These are phyloP conservation scores for Wickerhamiella australiensis DNA, from an alignment of 805 yeast species.

Conservation along the genomic window DNA sequence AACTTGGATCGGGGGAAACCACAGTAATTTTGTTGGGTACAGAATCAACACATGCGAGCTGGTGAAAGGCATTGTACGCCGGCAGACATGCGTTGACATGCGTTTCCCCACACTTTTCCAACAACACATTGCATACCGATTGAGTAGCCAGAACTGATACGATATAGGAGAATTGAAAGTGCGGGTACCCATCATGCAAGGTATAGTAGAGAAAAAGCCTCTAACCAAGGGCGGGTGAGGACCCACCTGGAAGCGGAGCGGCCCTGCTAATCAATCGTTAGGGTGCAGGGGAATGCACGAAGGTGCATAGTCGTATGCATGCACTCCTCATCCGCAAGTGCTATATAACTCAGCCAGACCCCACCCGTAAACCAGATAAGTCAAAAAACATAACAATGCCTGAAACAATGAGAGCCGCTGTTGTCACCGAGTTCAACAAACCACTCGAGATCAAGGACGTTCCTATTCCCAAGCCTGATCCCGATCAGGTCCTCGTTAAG, in stretches of 20 bases:
- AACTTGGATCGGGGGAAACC: no score
- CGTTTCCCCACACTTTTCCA: neutral
- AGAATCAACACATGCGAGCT: no score
- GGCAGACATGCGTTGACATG: slow-evolving; percentile 2
- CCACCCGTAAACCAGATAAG: neutral
- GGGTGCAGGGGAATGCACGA: neutral
- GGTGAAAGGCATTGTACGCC: no score
- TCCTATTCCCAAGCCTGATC: slow-evolving; percentile 68
- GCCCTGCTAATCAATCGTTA: no score
- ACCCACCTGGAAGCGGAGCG: no score
- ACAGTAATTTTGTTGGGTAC: no score
- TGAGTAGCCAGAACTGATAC: neutral
- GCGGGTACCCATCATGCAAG: neutral
- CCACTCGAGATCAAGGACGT: slow-evolving; percentile 55
- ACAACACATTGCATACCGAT: neutral
- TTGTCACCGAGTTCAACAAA: slow-evolving; percentile 56
- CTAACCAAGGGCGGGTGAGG: no score
- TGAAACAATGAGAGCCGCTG: slow-evolving; percentile 41
- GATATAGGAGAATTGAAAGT: neutral
- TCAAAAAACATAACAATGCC: neutral
- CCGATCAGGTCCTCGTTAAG: slow-evolving; percentile 67
- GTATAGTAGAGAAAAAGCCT: no score
- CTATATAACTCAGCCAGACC: neutral
- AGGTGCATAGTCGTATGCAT: neutral
- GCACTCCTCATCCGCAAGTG: neutral